Evolutionary conservation across 2,329 filamentous ascomycete genomes (phyloP).

Genomic region (Claviceps fusiformis): DNA sequence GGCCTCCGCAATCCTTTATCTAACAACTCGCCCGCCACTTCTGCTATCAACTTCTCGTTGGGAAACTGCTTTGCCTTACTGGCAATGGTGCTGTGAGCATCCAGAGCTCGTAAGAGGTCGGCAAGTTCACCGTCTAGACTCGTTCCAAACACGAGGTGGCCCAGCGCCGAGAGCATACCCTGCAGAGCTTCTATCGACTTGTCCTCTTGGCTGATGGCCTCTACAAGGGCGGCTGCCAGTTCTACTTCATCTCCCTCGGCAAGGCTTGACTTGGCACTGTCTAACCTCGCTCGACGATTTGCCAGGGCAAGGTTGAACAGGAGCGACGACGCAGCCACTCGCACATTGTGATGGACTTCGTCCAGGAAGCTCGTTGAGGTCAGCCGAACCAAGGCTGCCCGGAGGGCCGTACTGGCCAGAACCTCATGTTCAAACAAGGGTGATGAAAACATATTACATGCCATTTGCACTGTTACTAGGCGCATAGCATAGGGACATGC

Average conservation of each 20-base stretch:
- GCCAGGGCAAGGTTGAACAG: constrained; percentile 68
- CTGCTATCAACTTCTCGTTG: constrained; percentile 40
- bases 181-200: constrained; percentile 58
- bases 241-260: constrained; percentile 64
- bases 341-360: constrained; percentile 55
- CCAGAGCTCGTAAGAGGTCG: constrained; percentile 67
- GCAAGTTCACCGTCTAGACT: constrained; percentile 60
- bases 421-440: constrained; percentile 56
- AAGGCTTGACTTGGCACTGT: constrained; percentile 43
- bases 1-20: constrained; percentile 33
- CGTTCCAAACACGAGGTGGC: constrained; percentile 59
- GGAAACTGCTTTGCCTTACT: constrained; percentile 44
- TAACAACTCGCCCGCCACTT: constrained; percentile 38
- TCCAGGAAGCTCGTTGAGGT: constrained; percentile 71
- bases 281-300: constrained; percentile 51
- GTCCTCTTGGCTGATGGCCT: constrained; percentile 50
- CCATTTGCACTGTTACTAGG: constrained; percentile 69
- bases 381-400: constrained; percentile 49
- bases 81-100: constrained; percentile 51
- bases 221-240: constrained; percentile 65
- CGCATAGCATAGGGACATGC: constrained; percentile 67
- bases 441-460: constrained; percentile 73
- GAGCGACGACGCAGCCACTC: constrained; percentile 70
- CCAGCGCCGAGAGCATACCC: constrained; percentile 63
- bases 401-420: constrained; percentile 36